These are phyloP conservation scores for Setaria viridis DNA, from an alignment of 202 grass and related monocot species.

Conservation along the genomic window DNA sequence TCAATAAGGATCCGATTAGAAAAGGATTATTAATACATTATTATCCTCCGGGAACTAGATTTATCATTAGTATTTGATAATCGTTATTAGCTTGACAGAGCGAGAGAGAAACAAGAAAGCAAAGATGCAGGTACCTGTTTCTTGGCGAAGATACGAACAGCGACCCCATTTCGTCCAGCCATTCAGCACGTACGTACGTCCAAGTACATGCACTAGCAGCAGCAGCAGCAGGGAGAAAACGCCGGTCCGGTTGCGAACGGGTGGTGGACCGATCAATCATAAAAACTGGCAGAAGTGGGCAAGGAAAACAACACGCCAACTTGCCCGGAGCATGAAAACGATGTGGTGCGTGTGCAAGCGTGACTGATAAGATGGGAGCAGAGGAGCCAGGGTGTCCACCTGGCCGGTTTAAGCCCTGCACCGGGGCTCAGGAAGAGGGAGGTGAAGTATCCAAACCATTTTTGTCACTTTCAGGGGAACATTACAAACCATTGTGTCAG, in stretches of 20 bases:
- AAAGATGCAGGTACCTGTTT: background rate
- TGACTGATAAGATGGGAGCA: background rate
- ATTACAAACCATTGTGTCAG: background rate
- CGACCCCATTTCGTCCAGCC: background rate
- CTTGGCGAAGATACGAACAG: background rate
- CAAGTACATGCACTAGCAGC: background rate
- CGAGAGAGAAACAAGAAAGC: background rate
- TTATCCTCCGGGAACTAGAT: background rate
- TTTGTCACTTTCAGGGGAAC: slow-evolving; percentile 39
- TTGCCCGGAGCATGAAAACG: slow-evolving; percentile 29
- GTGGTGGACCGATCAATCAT: background rate
- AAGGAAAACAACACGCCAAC: slow-evolving; percentile 29
- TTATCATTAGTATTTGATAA: background rate
- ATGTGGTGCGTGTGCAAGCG: background rate
- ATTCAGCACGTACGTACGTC: background rate
- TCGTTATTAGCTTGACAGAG: background rate
- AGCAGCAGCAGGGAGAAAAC: background rate
- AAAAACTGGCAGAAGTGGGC: background rate
- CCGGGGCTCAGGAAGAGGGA: background rate
- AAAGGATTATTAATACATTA: background rate
- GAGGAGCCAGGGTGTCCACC: background rate
- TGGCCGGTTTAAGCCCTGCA: slow-evolving; percentile 23
- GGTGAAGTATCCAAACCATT: slow-evolving; percentile 9
- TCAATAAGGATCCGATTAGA: slow-evolving; percentile 19
- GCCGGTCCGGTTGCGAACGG: background rate